These are phyloP conservation scores for Trichoderma atrobrunneum DNA, from an alignment of 2,329 filamentous ascomycete genomes.

Conservation along the genomic window DNA sequence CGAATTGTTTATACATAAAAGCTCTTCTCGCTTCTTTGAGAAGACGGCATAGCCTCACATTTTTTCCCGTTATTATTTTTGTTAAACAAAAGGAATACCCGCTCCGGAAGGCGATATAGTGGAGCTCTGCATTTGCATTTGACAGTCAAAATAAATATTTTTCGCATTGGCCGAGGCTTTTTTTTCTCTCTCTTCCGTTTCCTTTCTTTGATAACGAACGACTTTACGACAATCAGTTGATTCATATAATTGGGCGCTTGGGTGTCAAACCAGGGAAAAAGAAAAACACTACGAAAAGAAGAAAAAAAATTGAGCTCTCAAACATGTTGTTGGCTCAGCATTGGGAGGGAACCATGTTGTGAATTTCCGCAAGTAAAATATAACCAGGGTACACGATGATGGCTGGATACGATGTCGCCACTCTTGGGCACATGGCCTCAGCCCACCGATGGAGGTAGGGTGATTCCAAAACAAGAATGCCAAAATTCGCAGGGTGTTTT, in stretches of 20 bases:
- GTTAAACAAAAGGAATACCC: slow-evolving; percentile 13
- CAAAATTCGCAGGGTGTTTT: background rate
- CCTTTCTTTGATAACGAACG: background rate
- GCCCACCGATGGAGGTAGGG: background rate
- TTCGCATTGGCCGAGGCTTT: slow-evolving; percentile 10
- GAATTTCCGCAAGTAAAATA: background rate
- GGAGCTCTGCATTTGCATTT: slow-evolving; percentile 15
- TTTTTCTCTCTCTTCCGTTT: background rate
- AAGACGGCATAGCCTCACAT: slow-evolving; percentile 5
- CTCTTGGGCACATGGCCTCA: background rate
- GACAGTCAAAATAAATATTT: slow-evolving; percentile 13
- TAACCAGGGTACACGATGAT: background rate
- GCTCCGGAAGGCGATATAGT: slow-evolving; percentile 16
- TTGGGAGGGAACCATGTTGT: background rate
- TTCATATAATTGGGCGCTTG: slow-evolving; percentile 7
- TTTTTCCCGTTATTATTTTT: background rate
- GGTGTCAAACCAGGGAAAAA: background rate
- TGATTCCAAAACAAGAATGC: background rate
- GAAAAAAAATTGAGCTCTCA: background rate
- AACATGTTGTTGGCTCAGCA: background rate
- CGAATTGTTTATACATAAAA: background rate
- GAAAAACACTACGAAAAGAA: background rate
- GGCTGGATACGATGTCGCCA: background rate
- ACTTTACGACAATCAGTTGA: slow-evolving; percentile 5
- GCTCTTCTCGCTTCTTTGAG: background rate